Evolutionary conservation across 2,329 filamentous ascomycete species (phyloP), one percentile per base, ranked within the genome.

Genomic region (Sclerotinia subarctica): DNA sequence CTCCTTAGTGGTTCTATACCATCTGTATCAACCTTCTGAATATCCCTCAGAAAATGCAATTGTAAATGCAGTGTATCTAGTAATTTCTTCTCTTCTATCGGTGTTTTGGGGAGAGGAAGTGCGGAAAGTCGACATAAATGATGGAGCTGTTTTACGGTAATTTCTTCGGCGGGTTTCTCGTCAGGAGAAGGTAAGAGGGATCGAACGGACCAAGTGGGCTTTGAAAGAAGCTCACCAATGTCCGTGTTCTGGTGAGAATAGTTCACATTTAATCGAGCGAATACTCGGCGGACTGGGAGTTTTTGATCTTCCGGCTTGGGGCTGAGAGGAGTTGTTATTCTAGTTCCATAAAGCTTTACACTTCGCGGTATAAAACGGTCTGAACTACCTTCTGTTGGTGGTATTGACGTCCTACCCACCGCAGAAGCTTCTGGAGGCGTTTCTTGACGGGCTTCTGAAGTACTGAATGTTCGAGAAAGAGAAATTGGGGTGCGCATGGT

Each of bases 41-140:
- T 88, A 70, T 93, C 87, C 70, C 87, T 88, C n/a, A 98, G 93
- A 76, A 99, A 99, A 75, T 91, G 90, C 0, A 99, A 85, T 77
- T 99, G 95, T 44, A 90, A 88, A 64, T 89, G 85, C 2, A 99
- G 84, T 1, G 90, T 94, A 29, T 84, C 77, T 4, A 96, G 84
- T 86, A 97, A 92, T 35, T 83, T 80, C 0, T 81, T 75, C 77
- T 96, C 90, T 73, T 93, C 89, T 64, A 82, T 82, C 1, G 81
- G 72, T 2, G 83, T 83, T 24, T 83, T 80, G 0, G 94, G 93
- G 1, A 84, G 84, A 0, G 94, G 93, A 0, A 99, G 88, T 19
- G 94, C 94, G 5, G 94, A 96, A 51, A 98, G 88, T 24, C 92
- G 91, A 47, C 97, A 88, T 13, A 98, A 88, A 78, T 97, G 94